Evolutionary conservation across 1,284 basidiomycete species (phyloP).

Genomic region (Ustanciosporium gigantosporum): DNA sequence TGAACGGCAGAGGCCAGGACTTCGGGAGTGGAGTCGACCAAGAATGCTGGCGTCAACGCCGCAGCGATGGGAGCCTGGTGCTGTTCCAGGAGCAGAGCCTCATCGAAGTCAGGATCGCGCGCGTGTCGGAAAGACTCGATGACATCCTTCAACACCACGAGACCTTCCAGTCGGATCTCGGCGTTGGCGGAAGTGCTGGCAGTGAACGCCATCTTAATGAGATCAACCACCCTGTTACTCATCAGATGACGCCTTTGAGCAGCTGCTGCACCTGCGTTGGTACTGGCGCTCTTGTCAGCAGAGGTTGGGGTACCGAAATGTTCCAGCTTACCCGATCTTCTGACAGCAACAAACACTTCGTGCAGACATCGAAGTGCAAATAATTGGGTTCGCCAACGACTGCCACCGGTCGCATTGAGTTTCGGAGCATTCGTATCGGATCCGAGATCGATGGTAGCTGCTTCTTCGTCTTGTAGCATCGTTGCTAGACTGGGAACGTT

Average conservation of each 20-base stretch:
- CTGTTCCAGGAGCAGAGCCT: slow-evolving; percentile 89
- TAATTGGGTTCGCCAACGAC: slow-evolving; percentile 90
- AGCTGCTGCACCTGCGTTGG: slow-evolving; percentile 66
- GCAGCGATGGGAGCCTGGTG: slow-evolving; percentile 98
- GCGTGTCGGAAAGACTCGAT: slow-evolving; percentile 86
- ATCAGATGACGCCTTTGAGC: slow-evolving; percentile 66
- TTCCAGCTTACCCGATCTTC: slow-evolving; percentile 67
- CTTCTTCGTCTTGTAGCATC: slow-evolving; percentile 77
- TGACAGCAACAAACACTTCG: slow-evolving; percentile 79
- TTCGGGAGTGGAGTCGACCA: slow-evolving; percentile 90
- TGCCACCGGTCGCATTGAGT: slow-evolving; percentile 30
- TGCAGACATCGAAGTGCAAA: slow-evolving; percentile 93
- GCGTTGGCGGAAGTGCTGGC: slow-evolving; percentile 94
- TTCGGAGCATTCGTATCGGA: slow-evolving; percentile 21
- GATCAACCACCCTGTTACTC: slow-evolving; percentile 80
- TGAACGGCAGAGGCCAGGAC: slow-evolving; percentile 89
- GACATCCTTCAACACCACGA: slow-evolving; percentile 86
- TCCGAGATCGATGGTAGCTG: slow-evolving; percentile 71
- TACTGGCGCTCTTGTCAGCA: slow-evolving; percentile 69
- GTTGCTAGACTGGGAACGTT: slow-evolving; percentile 22
- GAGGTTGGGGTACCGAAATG: slow-evolving; percentile 67
- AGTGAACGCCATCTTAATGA: slow-evolving; percentile 97
- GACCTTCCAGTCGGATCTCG: slow-evolving; percentile 89
- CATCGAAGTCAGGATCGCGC: slow-evolving; percentile 90
- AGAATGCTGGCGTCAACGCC: slow-evolving; percentile 95